Percentiles rank a stretch among this genome's conserved stretches.
phyloP scores from a whole-genome alignment of 805 yeast species.

The Starmera amethionina region DNA sequence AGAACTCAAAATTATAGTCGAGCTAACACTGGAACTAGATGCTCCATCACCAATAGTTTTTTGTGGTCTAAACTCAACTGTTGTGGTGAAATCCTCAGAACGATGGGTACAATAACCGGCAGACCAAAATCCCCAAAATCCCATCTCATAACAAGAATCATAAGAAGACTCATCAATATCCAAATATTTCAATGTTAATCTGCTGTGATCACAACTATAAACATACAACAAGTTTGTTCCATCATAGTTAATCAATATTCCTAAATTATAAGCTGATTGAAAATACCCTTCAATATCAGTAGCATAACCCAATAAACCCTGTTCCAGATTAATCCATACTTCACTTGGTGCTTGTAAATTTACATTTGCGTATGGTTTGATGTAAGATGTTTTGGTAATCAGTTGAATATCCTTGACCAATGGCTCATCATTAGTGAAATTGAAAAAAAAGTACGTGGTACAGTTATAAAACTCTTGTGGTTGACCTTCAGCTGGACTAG shows the following conservation, averaged over 20 bases:
- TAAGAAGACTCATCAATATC: background rate
- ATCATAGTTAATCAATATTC: slow-evolving; percentile 2
- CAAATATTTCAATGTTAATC: background rate
- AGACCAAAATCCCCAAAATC: background rate
- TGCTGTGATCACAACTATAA: slow-evolving; percentile 1
- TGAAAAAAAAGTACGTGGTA: slow-evolving; percentile 6
- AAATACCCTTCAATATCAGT: background rate
- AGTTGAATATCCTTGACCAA: slow-evolving; percentile 10
- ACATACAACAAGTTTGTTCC: slow-evolving; percentile 4
- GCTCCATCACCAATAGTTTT: background rate
- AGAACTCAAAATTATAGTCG: background rate
- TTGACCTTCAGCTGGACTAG: background rate
- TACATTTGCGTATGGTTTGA: background rate
- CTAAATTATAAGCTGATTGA: slow-evolving; percentile 1
- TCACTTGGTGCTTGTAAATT: slow-evolving; percentile 3
- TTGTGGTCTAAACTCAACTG: background rate
- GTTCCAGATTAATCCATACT: slow-evolving; percentile 8
- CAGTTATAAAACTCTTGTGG: background rate
- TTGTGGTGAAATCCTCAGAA: background rate
- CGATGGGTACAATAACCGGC: background rate
- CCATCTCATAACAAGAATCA: background rate
- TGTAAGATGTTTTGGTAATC: slow-evolving; percentile 3
- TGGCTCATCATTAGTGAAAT: slow-evolving; percentile 10
- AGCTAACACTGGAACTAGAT: background rate
- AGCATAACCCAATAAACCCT: slow-evolving; percentile 8